A percentile compares a stretch with the other conserved stretches of the same genome.
Evolutionary conservation across 2,329 filamentous ascomycete genomes (phyloP).

Genomic region (Phyllosticta capitalensis): DNA sequence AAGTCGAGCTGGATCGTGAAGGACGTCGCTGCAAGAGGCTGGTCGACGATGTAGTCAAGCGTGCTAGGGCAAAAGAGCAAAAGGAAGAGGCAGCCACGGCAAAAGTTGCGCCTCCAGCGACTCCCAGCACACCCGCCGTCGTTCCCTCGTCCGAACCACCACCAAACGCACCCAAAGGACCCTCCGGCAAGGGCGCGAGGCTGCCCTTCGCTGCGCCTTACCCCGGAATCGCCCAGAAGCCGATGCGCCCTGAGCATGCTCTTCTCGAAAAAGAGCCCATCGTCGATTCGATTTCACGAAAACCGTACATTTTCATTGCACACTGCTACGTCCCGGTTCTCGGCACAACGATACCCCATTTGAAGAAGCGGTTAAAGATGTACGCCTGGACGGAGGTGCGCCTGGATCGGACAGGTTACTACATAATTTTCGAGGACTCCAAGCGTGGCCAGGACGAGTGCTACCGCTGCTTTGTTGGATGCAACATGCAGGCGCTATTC

Average conservation of each 20-base stretch:
- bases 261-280: constrained; percentile 59
- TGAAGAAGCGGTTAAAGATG: constrained; percentile 79
- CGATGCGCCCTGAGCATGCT: constrained; percentile 36
- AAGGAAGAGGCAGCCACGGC: constrained; percentile 30
- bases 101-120: constrained; percentile 17
- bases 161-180: constrained; percentile 78
- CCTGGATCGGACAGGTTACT: constrained; percentile 80
- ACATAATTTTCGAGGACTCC: constrained; percentile 78
- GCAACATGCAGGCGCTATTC: constrained; percentile 77
- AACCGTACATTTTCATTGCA: constrained; percentile 88
- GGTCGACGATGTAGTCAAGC: constrained; percentile 64
- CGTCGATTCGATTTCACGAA: constrained; percentile 58
- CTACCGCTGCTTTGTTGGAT: constrained; percentile 66
- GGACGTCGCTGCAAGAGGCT: constrained; percentile 72
- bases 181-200: constrained; percentile 47
- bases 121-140: constrained; percentile 15
- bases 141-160: constrained; percentile 44
- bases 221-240: constrained; percentile 17
- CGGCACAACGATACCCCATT: constrained; percentile 73
- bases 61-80: constrained; percentile 53
- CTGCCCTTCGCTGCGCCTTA: constrained; percentile 25
- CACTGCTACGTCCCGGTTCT: constrained; percentile 80
- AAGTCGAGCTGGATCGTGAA: constrained; percentile 82
- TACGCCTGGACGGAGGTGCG: constrained; percentile 75
- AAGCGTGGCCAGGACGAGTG: constrained; percentile 69